These are phyloP conservation scores for Lactarius indigo DNA, from an alignment of 768 basidiomycete species.

Conservation along the genomic window DNA sequence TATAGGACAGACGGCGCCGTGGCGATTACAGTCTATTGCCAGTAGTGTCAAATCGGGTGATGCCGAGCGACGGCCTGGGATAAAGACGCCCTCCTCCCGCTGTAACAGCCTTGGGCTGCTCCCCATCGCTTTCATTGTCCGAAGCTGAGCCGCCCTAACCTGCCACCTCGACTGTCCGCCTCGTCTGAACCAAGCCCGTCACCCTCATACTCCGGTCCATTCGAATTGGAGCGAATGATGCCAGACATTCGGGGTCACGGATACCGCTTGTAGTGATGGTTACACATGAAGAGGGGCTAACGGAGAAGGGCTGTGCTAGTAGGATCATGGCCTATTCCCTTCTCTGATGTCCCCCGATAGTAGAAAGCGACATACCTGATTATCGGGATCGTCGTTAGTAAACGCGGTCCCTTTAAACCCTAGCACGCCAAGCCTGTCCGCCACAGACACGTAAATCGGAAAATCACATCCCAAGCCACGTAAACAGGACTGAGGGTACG, in stretches of 20 bases:
- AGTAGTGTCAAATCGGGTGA: slow-evolving; percentile 13
- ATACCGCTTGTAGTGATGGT: slow-evolving; percentile 46
- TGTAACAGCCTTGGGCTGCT: slow-evolving; percentile 19
- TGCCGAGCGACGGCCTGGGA: neutral
- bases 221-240: slow-evolving; percentile 64
- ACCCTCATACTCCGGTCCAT: slow-evolving; percentile 59
- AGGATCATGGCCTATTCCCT: no score
- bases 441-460: slow-evolving; percentile 74
- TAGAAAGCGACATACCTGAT: no score
- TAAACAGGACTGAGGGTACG: slow-evolving; percentile 67
- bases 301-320: no score
- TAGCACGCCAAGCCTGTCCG: slow-evolving; percentile 63
- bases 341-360: no score
- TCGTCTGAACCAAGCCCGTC: slow-evolving; percentile 67
- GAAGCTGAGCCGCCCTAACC: slow-evolving; percentile 42
- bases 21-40: slow-evolving; percentile 8
- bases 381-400: no score
- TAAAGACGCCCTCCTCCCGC: neutral
- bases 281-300: slow-evolving; percentile 47
- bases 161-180: slow-evolving; percentile 36
- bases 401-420: no score
- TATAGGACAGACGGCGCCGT: slow-evolving; percentile 44
- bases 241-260: slow-evolving; percentile 35
- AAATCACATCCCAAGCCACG: slow-evolving; percentile 67
- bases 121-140: slow-evolving; percentile 34